Percentiles rank a stretch among this genome's conserved stretches.
Conservation (phyloP, 352 stramenopile genomes). For the Thraustochytrium striatum region DNA sequence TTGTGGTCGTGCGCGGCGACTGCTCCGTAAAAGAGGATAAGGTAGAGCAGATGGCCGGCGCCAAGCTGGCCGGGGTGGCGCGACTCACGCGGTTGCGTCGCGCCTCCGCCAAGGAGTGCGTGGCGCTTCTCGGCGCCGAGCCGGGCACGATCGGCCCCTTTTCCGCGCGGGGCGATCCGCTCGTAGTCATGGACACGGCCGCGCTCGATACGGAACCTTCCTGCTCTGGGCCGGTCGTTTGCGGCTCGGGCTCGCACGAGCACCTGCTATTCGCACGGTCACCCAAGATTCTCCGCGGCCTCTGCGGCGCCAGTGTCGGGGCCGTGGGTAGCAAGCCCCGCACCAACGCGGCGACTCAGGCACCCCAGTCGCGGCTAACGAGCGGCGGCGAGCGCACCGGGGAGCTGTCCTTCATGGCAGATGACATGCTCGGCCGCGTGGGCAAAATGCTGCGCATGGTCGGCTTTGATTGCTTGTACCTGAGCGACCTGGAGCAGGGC, state of each 20-base stretch:
- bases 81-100: neutral
- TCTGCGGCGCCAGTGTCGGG: neutral
- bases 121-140: neutral
- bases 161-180: neutral
- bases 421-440: slow-evolving; percentile 37
- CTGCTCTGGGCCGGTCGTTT: neutral
- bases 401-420: slow-evolving; percentile 28
- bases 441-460: slow-evolving; percentile 46
- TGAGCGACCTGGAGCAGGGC: slow-evolving; percentile 13
- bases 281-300: neutral
- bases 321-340: neutral
- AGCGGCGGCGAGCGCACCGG: neutral
- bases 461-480: slow-evolving; percentile 27
- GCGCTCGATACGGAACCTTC: neutral
- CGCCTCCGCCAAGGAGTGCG: slow-evolving; percentile 16
- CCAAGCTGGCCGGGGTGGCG: neutral
- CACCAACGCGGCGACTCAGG: neutral
- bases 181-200: slow-evolving; percentile 8
- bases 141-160: neutral
- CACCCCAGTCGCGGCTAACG: neutral
- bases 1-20: slow-evolving; percentile 30
- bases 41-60: too few relatives aligned
- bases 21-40: slow-evolving; percentile 28
- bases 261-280: neutral
- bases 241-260: neutral